Percentiles rank a stretch among this genome's conserved stretches.
phyloP scores from a whole-genome alignment of 306 rosid species.

The Arachis stenosperma region DNA sequence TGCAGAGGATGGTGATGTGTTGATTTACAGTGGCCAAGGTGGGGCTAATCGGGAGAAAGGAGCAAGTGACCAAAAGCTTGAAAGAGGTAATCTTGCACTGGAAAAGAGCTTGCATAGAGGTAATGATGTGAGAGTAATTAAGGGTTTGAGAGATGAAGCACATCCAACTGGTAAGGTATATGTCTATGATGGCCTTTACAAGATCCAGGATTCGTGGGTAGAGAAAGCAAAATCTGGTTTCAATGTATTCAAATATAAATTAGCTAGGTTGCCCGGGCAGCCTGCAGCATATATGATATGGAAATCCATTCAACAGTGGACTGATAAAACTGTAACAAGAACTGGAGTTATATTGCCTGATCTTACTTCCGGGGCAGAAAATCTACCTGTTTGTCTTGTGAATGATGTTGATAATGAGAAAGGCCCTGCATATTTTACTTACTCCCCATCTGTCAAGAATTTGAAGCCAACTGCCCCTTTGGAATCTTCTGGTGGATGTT shows the following conservation, averaged over 20 bases:
- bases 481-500: slow-evolving; percentile 67
- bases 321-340: slow-evolving; percentile 59
- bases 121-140: slow-evolving; percentile 80
- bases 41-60: slow-evolving; percentile 69
- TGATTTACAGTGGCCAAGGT: slow-evolving; percentile 95
- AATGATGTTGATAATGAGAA: slow-evolving; percentile 91
- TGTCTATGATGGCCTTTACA: slow-evolving; percentile 92
- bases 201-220: slow-evolving; percentile 79
- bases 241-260: slow-evolving; percentile 78
- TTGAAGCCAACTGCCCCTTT: slow-evolving; percentile 49
- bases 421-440: slow-evolving; percentile 93
- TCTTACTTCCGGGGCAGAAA: slow-evolving; percentile 90
- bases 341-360: slow-evolving; percentile 81
- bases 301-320: slow-evolving; percentile 87
- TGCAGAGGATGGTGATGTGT: slow-evolving; percentile 69
- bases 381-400: slow-evolving; percentile 83
- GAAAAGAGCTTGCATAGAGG: slow-evolving; percentile 79
- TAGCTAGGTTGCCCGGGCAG: slow-evolving; percentile 72
- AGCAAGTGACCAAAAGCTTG: slow-evolving; percentile 88
- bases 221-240: slow-evolving; percentile 81
- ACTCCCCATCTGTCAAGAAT: slow-evolving; percentile 65
- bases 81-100: slow-evolving; percentile 96
- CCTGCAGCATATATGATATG: slow-evolving; percentile 65
- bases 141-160: slow-evolving; percentile 66
- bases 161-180: slow-evolving; percentile 77